Conservation (phyloP, 208 protist species). For the Trypanosoma caninum region DNA sequence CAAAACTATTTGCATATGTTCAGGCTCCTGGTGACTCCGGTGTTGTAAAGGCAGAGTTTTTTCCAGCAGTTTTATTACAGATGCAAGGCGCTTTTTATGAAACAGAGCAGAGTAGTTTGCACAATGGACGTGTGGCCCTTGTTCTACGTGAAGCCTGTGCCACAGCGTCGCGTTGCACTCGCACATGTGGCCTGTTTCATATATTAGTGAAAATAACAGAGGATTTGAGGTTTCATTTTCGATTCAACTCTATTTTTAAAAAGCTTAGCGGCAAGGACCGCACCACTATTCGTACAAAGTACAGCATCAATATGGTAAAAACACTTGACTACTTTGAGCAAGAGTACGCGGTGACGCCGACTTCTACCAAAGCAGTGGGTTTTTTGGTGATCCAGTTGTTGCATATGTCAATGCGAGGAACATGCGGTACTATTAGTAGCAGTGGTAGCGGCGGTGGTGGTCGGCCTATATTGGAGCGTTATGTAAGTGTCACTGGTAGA, state of each 20-base stretch:
- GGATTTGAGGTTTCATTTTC: slow-evolving; percentile 82
- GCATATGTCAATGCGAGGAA: slow-evolving; percentile 55
- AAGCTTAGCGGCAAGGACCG: slow-evolving; percentile 51
- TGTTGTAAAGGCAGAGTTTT: slow-evolving; percentile 65
- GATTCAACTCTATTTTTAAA: slow-evolving; percentile 75
- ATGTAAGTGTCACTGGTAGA: slow-evolving; percentile 42
- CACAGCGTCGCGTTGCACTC: slow-evolving; percentile 73
- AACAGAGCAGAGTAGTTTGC: slow-evolving; percentile 37
- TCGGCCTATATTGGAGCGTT: slow-evolving; percentile 66
- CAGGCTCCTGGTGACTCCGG: slow-evolving; percentile 34
- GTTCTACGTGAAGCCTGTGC: slow-evolving; percentile 56
- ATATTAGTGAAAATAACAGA: slow-evolving; percentile 80
- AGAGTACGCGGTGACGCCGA: slow-evolving; percentile 50
- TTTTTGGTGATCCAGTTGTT: slow-evolving; percentile 81
- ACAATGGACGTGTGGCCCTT: slow-evolving; percentile 69
- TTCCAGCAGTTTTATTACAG: slow-evolving; percentile 71
- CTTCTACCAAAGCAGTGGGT: slow-evolving; percentile 63
- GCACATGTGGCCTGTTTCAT: slow-evolving; percentile 53
- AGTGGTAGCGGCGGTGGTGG: slow-evolving; percentile 21
- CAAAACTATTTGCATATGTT: slow-evolving; percentile 72
- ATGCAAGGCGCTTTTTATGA: slow-evolving; percentile 78
- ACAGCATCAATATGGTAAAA: slow-evolving; percentile 64
- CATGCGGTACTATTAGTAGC: not conserved
- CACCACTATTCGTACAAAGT: slow-evolving; percentile 66
- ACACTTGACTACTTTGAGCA: slow-evolving; percentile 90